Conservation (phyloP, 2,329 filamentous ascomycete genomes). For the Fusarium tupiense region DNA sequence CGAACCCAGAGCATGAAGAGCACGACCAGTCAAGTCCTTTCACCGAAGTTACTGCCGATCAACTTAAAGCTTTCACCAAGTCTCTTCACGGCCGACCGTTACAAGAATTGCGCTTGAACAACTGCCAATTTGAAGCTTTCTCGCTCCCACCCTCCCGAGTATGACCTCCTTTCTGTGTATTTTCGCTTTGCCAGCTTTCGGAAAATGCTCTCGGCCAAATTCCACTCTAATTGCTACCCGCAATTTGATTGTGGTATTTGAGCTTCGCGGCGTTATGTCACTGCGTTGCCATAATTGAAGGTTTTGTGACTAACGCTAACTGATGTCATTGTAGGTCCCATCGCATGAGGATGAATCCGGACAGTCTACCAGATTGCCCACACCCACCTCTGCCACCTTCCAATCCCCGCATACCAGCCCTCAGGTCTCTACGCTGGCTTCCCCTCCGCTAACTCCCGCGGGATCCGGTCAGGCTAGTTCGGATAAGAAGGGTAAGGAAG, state of each 20-base stretch:
- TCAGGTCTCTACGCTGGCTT: conserved; percentile 77
- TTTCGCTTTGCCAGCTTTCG: conserved; percentile 2
- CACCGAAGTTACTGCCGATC: conserved; percentile 63
- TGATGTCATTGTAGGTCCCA: conserved; percentile 56
- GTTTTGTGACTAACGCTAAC: conserved; percentile 43
- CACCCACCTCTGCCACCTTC: conserved; percentile 70
- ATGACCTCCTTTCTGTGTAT: conserved; percentile 53
- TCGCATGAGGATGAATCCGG: conserved; percentile 69
- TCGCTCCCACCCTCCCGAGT: conserved; percentile 87
- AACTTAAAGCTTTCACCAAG: conserved; percentile 76
- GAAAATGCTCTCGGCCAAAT: neutral
- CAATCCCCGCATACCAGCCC: conserved; percentile 76
- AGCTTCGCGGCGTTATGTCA: neutral
- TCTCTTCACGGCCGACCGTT: conserved; percentile 78
- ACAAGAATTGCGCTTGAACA: conserved; percentile 84
- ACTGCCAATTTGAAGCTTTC: conserved; percentile 89
- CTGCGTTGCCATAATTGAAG: conserved; percentile 6
- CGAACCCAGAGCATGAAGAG: conserved; percentile 31
- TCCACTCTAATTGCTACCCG: neutral
- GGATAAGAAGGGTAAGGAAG: conserved; percentile 47
- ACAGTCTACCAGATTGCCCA: conserved; percentile 71
- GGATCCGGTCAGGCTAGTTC: conserved; percentile 65
- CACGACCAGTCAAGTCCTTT: conserved; percentile 44
- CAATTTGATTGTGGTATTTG: neutral
- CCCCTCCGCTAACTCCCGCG: conserved; percentile 88